A percentile compares a stretch with the other conserved stretches of the same genome.
phyloP scores from a whole-genome alignment of 257 asterid species.

The Ajuga chamaepitys region DNA sequence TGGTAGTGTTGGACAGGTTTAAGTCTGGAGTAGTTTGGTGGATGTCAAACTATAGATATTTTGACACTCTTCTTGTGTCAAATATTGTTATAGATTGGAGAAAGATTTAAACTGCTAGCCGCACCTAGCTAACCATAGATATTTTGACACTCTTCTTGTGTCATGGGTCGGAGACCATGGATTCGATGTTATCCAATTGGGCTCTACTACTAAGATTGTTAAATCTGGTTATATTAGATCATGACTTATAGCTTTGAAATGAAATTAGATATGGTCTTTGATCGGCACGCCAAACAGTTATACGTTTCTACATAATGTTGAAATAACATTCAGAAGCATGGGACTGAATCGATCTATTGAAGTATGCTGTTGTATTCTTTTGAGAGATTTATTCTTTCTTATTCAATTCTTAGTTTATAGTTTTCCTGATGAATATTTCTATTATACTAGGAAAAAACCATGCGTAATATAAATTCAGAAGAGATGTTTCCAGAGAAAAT shows the following conservation, averaged over 20 bases:
- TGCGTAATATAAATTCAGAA: neutral
- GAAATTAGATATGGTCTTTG: too few species aligned
- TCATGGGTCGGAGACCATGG: neutral
- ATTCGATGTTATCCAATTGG: neutral
- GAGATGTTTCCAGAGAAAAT: neutral
- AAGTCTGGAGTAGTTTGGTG: too few species aligned
- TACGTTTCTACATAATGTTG: too few species aligned
- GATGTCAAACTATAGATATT: too few species aligned
- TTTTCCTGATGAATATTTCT: neutral
- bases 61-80: too few species aligned
- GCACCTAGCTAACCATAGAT: neutral
- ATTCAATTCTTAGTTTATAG: neutral
- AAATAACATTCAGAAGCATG: too few species aligned
- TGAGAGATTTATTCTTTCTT: neutral
- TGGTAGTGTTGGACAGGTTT: too few species aligned
- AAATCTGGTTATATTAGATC: conserved; percentile 3
- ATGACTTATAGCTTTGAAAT: neutral
- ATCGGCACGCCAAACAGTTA: too few species aligned
- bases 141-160: neutral
- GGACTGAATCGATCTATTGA: neutral
- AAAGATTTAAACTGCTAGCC: too few species aligned
- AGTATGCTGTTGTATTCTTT: neutral
- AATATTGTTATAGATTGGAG: too few species aligned
- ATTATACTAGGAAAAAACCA: too few species aligned
- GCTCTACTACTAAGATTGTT: neutral